Conservation (phyloP, 495 filamentous ascomycete genomes). For the Acidiella bohemica region DNA sequence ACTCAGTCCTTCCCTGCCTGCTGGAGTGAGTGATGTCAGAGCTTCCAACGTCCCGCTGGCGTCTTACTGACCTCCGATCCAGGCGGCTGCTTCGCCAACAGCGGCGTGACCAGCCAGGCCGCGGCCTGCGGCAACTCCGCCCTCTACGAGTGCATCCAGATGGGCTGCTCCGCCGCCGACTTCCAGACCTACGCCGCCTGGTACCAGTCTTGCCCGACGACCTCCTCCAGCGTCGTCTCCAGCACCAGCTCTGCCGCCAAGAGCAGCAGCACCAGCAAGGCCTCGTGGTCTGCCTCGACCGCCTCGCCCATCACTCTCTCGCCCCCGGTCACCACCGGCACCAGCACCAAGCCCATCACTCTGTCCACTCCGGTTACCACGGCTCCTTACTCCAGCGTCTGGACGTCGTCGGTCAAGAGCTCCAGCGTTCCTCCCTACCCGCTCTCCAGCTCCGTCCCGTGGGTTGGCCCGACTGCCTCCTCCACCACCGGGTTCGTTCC, state of each 20-base stretch:
- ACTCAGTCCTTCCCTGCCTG: too few relatives aligned
- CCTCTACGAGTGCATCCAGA: too few relatives aligned
- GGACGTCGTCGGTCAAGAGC: neutral
- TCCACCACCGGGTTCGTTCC: neutral
- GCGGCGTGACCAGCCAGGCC: too few relatives aligned
- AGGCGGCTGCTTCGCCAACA: too few relatives aligned
- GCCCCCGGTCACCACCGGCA: neutral
- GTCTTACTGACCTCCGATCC: too few relatives aligned
- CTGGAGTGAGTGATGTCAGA: too few relatives aligned
- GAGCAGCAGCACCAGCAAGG: neutral
- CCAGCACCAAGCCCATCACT: neutral
- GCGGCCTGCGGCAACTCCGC: too few relatives aligned
- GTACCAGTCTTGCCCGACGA: neutral
- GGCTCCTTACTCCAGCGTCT: too few relatives aligned
- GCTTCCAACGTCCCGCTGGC: too few relatives aligned
- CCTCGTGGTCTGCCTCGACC: neutral
- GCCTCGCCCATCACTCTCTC: neutral
- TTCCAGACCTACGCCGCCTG: conserved; percentile 18
- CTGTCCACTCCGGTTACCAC: neutral
- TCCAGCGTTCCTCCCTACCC: neutral
- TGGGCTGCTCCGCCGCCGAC: conserved; percentile 14
- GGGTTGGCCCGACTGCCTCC: neutral
- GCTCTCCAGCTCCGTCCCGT: neutral
- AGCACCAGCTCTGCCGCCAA: neutral
- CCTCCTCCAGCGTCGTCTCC: neutral